Evolutionary conservation across 2,329 filamentous ascomycete species (phyloP), one percentile per base, ranked within the genome.

Genomic region (Arthrobotrys pseudoclavata): DNA sequence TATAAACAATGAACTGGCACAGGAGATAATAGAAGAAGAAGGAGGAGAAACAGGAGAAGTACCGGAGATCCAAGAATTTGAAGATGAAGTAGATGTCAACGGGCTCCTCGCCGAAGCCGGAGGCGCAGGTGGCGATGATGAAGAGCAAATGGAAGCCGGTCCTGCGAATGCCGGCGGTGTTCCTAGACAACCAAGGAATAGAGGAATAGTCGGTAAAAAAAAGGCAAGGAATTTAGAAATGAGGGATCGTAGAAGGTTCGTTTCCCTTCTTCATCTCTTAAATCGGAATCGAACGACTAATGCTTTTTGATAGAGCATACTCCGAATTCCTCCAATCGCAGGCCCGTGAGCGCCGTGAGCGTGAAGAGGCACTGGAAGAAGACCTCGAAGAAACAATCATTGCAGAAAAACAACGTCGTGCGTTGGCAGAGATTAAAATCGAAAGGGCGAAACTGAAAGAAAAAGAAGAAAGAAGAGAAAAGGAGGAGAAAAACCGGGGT

Each of bases 171-270:
- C 64, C n/a, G 57, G 55, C 12, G 37, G 12, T 13, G 50, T 29
- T 1, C 42, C 53, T 2, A 61, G 67, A 9, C 34, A 60, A 7
- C 50, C 69, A 2, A 52, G 57, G 42, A 72, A 71, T 31, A 68
- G 67, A 52, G 67, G 69, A 15, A 69, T 79, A 47, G 75, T 79
- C 26, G 69, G 69, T 15, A 74, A 79, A 61, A 79, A 79, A 57
- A 79, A 79, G 53, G 69, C 69, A 2, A 62, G 75, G 15, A 72
- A 72, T 45, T 48, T 79, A n/a, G 75, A 79, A 66, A 29, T 64
- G 48, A 64, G 75, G n/a, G 75, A 79, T 61, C 68, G 61, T 42
- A 67, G 74, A 70, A 69, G 72, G 72, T 76, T 61, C 3, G 42
- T 24, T 15, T 20, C 29, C 6, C 15, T 29, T 6, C 48, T 55